Conservation (phyloP, 2,329 filamentous ascomycete species). For the Coccinonectria pachysandricola region DNA sequence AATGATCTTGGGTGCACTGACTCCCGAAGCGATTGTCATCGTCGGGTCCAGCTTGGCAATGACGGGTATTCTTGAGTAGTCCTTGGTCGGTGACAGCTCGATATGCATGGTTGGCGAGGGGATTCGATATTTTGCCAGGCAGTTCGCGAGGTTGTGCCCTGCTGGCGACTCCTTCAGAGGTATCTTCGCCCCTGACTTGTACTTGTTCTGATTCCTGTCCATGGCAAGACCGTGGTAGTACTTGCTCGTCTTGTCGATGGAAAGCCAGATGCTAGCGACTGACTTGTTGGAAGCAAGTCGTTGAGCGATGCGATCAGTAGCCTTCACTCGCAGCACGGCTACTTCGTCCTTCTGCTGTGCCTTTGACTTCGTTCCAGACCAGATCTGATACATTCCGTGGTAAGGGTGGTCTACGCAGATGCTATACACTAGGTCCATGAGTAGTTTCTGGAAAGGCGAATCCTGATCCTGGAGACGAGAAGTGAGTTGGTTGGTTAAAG, state of each 20-base stretch:
- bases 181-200: conserved; percentile 59
- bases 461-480: conserved; percentile 72
- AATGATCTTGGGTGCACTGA: conserved; percentile 90
- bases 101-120: conserved; percentile 88
- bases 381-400: conserved; percentile 96
- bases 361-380: conserved; percentile 64
- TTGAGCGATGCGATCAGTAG: conserved; percentile 59
- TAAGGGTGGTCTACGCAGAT: conserved; percentile 93
- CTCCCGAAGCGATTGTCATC: conserved; percentile 78
- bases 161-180: conserved; percentile 51
- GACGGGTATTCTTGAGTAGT: conserved; percentile 70
- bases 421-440: conserved; percentile 63
- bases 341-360: conserved; percentile 63
- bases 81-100: conserved; percentile 57
- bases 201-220: conserved; percentile 51
- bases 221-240: conserved; percentile 54
- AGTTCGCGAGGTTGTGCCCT: conserved; percentile 52
- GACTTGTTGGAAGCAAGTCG: conserved; percentile 43
- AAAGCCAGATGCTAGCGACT: conserved; percentile 52
- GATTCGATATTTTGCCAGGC: conserved; percentile 55
- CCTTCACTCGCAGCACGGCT: conserved; percentile 61
- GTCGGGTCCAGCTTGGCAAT: conserved; percentile 61
- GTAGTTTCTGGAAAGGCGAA: conserved; percentile 63
- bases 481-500: conserved; percentile 90
- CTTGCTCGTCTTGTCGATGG: conserved; percentile 65